A percentile compares a stretch with the other conserved stretches of the same genome.
phyloP scores from a whole-genome alignment of 2,329 filamentous ascomycete genomes.

The Nemania sp. region DNA sequence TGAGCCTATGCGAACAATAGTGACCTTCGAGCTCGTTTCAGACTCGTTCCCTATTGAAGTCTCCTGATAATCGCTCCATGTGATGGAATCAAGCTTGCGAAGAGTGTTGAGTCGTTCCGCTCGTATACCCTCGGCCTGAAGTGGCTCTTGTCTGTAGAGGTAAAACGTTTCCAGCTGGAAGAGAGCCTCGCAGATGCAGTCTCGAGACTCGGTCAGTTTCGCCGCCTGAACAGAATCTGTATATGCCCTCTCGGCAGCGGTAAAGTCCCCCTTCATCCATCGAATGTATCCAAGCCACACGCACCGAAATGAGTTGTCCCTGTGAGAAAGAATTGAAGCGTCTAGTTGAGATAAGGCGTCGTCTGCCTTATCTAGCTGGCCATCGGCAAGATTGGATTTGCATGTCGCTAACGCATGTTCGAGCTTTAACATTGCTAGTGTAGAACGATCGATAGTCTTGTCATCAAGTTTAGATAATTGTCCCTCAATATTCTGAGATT shows the following conservation, averaged over 20 bases:
- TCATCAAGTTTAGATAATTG: slow-evolving; percentile 42
- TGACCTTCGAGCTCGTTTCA: slow-evolving; percentile 27
- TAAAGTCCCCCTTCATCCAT: slow-evolving; percentile 42
- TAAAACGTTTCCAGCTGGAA: slow-evolving; percentile 50
- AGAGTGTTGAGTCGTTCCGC: slow-evolving; percentile 43
- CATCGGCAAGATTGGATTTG: slow-evolving; percentile 44
- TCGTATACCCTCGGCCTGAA: slow-evolving; percentile 45
- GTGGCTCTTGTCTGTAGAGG: slow-evolving; percentile 41
- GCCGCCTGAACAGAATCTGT: slow-evolving; percentile 44
- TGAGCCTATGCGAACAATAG: slow-evolving; percentile 36
- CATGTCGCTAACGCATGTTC: slow-evolving; percentile 47
- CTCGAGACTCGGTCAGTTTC: slow-evolving; percentile 45
- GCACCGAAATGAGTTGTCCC: slow-evolving; percentile 47
- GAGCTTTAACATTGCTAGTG: slow-evolving; percentile 44
- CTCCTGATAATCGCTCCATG: slow-evolving; percentile 41
- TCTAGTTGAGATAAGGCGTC: slow-evolving; percentile 42
- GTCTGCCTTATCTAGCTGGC: slow-evolving; percentile 43
- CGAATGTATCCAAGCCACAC: slow-evolving; percentile 48
- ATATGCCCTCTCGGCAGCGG: slow-evolving; percentile 44
- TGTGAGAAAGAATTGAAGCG: slow-evolving; percentile 38
- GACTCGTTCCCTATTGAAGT: slow-evolving; percentile 6
- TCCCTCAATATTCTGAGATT: slow-evolving; percentile 39
- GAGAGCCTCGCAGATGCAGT: slow-evolving; percentile 47
- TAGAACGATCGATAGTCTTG: slow-evolving; percentile 30
- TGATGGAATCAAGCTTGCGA: slow-evolving; percentile 41